A percentile compares a stretch with the other conserved stretches of the same genome.
phyloP scores from a whole-genome alignment of 352 stramenopile species.

The Globisporangium heterothallicum region DNA sequence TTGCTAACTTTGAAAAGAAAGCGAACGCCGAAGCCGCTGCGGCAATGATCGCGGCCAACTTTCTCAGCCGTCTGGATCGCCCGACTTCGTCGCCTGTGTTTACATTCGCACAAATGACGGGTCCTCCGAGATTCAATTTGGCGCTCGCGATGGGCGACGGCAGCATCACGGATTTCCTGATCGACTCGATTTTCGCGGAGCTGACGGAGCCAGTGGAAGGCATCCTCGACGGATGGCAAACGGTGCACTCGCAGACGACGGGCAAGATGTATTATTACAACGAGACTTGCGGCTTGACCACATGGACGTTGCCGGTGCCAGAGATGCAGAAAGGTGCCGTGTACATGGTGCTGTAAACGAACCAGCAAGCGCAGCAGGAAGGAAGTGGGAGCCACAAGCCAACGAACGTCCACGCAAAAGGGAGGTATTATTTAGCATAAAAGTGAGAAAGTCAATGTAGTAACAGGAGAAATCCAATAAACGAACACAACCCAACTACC shows the following conservation, averaged over 20 bases:
- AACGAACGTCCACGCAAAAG: too few relatives aligned
- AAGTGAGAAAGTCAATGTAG: slow-evolving; percentile 18
- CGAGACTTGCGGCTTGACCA: slow-evolving; percentile 63
- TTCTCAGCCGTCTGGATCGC: slow-evolving; percentile 25
- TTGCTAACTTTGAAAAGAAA: slow-evolving; percentile 48
- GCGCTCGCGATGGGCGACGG: slow-evolving; percentile 59
- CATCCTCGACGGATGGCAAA: slow-evolving; percentile 45
- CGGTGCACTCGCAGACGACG: slow-evolving; percentile 64
- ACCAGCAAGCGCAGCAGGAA: background rate
- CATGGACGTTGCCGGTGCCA: slow-evolving; percentile 63
- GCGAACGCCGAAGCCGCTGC: slow-evolving; percentile 46
- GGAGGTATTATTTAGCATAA: slow-evolving; percentile 24
- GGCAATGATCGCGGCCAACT: slow-evolving; percentile 50
- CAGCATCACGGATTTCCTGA: slow-evolving; percentile 59
- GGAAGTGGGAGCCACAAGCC: too few relatives aligned
- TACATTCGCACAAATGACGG: slow-evolving; percentile 5
- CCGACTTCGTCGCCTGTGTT: slow-evolving; percentile 9
- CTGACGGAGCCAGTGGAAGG: slow-evolving; percentile 36
- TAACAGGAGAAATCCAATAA: slow-evolving; percentile 8
- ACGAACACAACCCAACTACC: slow-evolving; percentile 7
- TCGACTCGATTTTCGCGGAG: slow-evolving; percentile 60
- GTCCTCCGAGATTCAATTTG: slow-evolving; percentile 40
- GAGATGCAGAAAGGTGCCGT: slow-evolving; percentile 47
- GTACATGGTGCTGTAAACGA: slow-evolving; percentile 72
- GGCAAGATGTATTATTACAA: slow-evolving; percentile 85